A percentile compares a stretch with the other conserved stretches of the same genome.
Conservation (phyloP, 1,284 basidiomycete genomes). For the Ustilago nuda region DNA sequence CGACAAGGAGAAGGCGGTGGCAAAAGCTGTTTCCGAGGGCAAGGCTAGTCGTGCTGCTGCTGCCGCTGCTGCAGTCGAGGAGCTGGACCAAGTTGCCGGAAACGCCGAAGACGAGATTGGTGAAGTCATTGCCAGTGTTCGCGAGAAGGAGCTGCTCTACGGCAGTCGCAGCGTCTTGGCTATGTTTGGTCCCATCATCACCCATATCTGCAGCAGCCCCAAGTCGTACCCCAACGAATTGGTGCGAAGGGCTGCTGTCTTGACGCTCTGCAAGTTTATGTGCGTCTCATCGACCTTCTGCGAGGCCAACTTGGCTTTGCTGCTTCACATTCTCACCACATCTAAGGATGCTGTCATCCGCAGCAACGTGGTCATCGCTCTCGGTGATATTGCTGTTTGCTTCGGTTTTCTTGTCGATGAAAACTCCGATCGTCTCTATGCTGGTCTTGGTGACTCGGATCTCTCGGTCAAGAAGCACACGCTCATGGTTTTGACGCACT, state of each 20-base stretch:
- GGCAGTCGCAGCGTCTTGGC: conserved; percentile 85
- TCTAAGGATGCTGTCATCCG: conserved; percentile 89
- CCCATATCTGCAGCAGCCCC: conserved; percentile 83
- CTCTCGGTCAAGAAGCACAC: conserved; percentile 98
- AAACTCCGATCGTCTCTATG: conserved; percentile 94
- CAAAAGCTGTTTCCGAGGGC: conserved; percentile 55
- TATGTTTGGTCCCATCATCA: conserved; percentile 87
- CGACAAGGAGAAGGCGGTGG: conserved; percentile 71
- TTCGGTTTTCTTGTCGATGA: conserved; percentile 97
- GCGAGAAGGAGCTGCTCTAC: conserved; percentile 89
- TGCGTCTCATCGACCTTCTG: conserved; percentile 95
- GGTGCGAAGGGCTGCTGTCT: conserved; percentile 85
- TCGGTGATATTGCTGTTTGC: conserved; percentile 95
- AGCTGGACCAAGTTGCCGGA: conserved; percentile 95
- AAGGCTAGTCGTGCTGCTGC: conserved; percentile 56
- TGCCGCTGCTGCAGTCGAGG: conserved; percentile 72
- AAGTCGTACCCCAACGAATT: conserved; percentile 78
- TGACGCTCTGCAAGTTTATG: conserved; percentile 94
- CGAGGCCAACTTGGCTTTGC: conserved; percentile 84
- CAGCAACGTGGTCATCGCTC: conserved; percentile 94
- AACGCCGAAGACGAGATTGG: conserved; percentile 99
- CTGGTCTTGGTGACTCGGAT: conserved; percentile 86
- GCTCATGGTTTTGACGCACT: conserved; percentile 96
- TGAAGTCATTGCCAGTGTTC: conserved; percentile 83
- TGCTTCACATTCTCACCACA: conserved; percentile 93